Evolutionary conservation across 139 green algal genomes (phyloP).

Genomic region (Tetraselmis chui): DNA sequence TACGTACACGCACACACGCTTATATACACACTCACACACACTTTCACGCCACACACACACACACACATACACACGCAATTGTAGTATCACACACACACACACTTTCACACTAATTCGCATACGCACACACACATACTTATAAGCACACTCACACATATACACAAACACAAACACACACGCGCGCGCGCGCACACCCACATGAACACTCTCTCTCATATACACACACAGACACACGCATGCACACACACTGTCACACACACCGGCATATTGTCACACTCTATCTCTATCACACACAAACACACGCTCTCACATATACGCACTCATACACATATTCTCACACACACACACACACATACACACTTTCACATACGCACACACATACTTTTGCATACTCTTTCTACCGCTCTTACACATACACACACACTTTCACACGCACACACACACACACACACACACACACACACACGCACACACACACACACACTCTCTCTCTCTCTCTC

Average conservation of each 20-base stretch:
- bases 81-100: too few species aligned
- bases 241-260: constrained; percentile 10
- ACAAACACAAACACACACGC: too few species aligned
- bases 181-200: constrained; percentile 4
- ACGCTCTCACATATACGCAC: constrained; percentile 8
- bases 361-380: constrained; percentile 7
- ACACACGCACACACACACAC: too few species aligned
- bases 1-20: constrained; percentile 6
- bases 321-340: constrained; percentile 7
- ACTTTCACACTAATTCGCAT: constrained; percentile 3
- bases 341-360: constrained; percentile 12
- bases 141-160: too few species aligned
- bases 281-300: too few species aligned
- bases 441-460: too few species aligned
- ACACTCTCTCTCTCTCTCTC: too few species aligned
- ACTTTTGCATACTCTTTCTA: constrained; percentile 3
- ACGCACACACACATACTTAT: constrained; percentile 11
- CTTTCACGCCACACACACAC: too few species aligned
- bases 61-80: too few species aligned
- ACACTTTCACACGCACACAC: too few species aligned
- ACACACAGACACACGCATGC: constrained; percentile 7
- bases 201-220: constrained; percentile 3
- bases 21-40: constrained; percentile 8
- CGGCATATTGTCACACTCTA: constrained; percentile 1
- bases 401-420: too few species aligned